phyloP scores from a whole-genome alignment of 805 yeast species.

The Wickerhamiella lipophila region DNA sequence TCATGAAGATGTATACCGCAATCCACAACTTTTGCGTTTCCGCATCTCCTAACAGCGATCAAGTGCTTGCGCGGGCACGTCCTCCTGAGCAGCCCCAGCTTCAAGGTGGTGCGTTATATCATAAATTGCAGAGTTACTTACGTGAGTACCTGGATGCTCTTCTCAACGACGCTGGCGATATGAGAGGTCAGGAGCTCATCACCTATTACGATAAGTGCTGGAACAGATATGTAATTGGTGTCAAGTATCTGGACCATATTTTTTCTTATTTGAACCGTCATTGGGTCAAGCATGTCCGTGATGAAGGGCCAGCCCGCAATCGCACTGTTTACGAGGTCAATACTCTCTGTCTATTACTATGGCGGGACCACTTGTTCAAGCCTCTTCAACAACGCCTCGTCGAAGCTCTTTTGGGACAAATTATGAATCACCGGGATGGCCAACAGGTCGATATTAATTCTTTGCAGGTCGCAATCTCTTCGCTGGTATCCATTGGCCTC shows the following conservation, averaged over 20 bases:
- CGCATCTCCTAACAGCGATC: slow-evolving; percentile 16
- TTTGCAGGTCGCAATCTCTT: slow-evolving; percentile 63
- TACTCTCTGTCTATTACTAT: slow-evolving; percentile 71
- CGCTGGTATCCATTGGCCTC: slow-evolving; percentile 80
- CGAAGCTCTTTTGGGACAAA: slow-evolving; percentile 58
- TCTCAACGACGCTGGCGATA: slow-evolving; percentile 17
- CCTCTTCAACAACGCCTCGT: slow-evolving; percentile 49
- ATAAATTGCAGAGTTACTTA: slow-evolving; percentile 55
- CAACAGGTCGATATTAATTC: slow-evolving; percentile 54
- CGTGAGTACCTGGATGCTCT: slow-evolving; percentile 34
- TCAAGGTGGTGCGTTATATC: slow-evolving; percentile 84
- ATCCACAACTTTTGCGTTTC: slow-evolving; percentile 80
- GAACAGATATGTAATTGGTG: slow-evolving; percentile 83
- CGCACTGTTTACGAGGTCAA: slow-evolving; percentile 83
- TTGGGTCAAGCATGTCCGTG: slow-evolving; percentile 94
- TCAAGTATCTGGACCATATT: slow-evolving; percentile 81
- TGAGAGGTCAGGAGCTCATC: slow-evolving; percentile 34
- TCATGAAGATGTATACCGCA: slow-evolving; percentile 83
- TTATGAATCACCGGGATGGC: slow-evolving; percentile 67
- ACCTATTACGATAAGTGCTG: slow-evolving; percentile 78
- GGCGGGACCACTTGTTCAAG: slow-evolving; percentile 76
- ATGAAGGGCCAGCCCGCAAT: slow-evolving; percentile 54
- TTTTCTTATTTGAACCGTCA: slow-evolving; percentile 92
- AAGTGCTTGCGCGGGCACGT: slow-evolving; percentile 13
- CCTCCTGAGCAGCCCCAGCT: slow-evolving; percentile 31